These are phyloP conservation scores for Phialophora verrucosa DNA, from an alignment of 2,329 filamentous ascomycete species.

Conservation along the genomic window DNA sequence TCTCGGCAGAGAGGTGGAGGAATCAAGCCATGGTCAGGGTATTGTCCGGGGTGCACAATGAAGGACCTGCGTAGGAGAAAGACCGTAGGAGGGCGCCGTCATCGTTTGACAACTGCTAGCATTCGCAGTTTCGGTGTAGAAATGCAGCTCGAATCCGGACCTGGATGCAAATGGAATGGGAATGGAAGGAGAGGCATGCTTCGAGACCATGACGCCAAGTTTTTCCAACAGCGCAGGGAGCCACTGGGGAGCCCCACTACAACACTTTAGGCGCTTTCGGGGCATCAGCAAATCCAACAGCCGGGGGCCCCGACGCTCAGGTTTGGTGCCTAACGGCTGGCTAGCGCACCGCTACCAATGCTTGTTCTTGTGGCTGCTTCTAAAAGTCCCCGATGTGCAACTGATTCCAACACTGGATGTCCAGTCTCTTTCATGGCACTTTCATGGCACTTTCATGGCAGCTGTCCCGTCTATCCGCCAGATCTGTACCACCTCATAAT, in stretches of 20 bases:
- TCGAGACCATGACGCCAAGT: slow-evolving; percentile 1
- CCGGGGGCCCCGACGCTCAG: neutral
- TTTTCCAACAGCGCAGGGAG: neutral
- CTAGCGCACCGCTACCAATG: neutral
- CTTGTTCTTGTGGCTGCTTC: slow-evolving; percentile 8
- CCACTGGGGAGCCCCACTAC: neutral
- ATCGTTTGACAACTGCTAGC: neutral
- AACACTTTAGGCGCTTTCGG: slow-evolving; percentile 2
- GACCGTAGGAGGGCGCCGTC: neutral
- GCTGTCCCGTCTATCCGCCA: neutral
- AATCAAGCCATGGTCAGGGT: slow-evolving; percentile 3
- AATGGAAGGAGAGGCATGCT: neutral
- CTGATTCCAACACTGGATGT: neutral
- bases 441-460: neutral
- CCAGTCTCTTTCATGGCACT: neutral
- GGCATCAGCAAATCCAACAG: neutral
- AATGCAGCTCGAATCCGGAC: neutral
- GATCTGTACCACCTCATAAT: neutral
- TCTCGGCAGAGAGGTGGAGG: neutral
- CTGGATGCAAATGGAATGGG: neutral
- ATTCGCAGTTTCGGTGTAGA: neutral
- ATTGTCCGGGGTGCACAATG: neutral
- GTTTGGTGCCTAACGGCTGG: neutral
- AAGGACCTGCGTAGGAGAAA: neutral
- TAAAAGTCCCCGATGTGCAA: neutral